A percentile compares a stretch with the other conserved stretches of the same genome.
Evolutionary conservation across 2,329 filamentous ascomycete species (phyloP).

Genomic region (Alternaria arborescens): DNA sequence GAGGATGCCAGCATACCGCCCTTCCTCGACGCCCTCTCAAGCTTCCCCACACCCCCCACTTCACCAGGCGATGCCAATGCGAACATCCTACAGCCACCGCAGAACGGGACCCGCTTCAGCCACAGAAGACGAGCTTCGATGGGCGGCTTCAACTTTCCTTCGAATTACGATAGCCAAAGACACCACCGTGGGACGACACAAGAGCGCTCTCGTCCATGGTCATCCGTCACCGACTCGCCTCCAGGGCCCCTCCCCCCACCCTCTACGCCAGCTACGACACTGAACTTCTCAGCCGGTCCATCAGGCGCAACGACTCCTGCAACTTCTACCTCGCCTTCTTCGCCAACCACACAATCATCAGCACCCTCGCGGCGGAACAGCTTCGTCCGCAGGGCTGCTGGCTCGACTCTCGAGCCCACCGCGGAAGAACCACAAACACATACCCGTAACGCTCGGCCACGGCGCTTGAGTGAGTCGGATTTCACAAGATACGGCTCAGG

Average conservation of each 20-base stretch:
- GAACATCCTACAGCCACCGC: constrained; percentile 61
- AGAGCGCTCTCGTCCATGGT: constrained; percentile 54
- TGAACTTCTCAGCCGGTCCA: constrained; percentile 63
- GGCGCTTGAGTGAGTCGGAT: constrained; percentile 67
- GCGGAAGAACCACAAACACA: constrained; percentile 51
- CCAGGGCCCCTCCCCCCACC: constrained; percentile 68
- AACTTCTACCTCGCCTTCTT: constrained; percentile 41
- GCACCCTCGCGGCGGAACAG: constrained; percentile 52
- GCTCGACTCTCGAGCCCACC: constrained; percentile 55
- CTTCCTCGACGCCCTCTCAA: constrained; percentile 61
- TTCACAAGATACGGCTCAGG: constrained; percentile 69
- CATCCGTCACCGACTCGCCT: constrained; percentile 63
- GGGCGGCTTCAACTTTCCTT: constrained; percentile 60
- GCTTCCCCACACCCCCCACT: constrained; percentile 56
- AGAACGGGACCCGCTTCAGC: constrained; percentile 64
- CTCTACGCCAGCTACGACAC: constrained; percentile 67
- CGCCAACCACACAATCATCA: constrained; percentile 47
- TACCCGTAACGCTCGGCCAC: constrained; percentile 58
- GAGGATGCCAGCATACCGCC: constrained; percentile 56
- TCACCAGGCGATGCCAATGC: constrained; percentile 60
- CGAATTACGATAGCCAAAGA: constrained; percentile 63
- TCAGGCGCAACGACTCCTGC: constrained; percentile 59
- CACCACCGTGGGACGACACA: constrained; percentile 57
- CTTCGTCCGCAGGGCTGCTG: constrained; percentile 50
- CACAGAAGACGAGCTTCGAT: constrained; percentile 64